These are phyloP conservation scores for Candida peoriensis DNA, from an alignment of 805 yeast genomes.

Conservation along the genomic window DNA sequence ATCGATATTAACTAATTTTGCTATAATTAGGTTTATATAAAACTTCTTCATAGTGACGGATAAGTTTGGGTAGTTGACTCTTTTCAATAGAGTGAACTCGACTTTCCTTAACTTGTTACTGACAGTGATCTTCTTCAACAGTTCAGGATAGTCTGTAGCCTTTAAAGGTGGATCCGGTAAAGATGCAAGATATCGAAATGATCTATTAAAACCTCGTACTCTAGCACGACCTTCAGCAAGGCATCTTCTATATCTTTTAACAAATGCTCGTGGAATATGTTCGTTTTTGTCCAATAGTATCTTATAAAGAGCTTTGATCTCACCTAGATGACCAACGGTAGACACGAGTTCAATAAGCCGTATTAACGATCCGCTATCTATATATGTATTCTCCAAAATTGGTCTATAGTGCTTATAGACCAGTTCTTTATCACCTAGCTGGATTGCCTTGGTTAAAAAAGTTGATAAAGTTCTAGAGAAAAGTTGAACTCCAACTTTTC, in stretches of 20 bases:
- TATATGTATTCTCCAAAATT: slow-evolving; percentile 7
- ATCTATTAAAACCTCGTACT: slow-evolving; percentile 7
- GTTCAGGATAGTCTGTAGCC: slow-evolving; percentile 14
- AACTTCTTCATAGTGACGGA: slow-evolving; percentile 9
- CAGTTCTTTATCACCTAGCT: slow-evolving; percentile 2
- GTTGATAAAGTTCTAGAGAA: slow-evolving; percentile 12
- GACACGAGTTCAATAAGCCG: slow-evolving; percentile 10
- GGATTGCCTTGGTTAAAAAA: slow-evolving; percentile 11
- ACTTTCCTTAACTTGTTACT: slow-evolving; percentile 8
- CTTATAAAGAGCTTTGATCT: slow-evolving; percentile 10
- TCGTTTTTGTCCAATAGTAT: slow-evolving; percentile 2
- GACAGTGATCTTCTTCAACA: slow-evolving; percentile 6
- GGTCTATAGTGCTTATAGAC: slow-evolving; percentile 5
- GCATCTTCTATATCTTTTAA: slow-evolving; percentile 6
- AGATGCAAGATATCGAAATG: slow-evolving; percentile 5
- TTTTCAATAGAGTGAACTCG: slow-evolving; percentile 1
- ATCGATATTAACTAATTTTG: slow-evolving; percentile 7
- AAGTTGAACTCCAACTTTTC: slow-evolving; percentile 2
- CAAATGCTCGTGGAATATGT: slow-evolving; percentile 2
- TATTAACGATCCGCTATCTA: slow-evolving; percentile 15
- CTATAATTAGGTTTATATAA: slow-evolving; percentile 11
- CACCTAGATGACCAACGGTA: slow-evolving; percentile 3
- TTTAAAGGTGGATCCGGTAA: slow-evolving; percentile 1
- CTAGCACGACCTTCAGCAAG: slow-evolving; percentile 9
- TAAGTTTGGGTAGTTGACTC: slow-evolving; percentile 1